Percentiles rank a stretch among this genome's conserved stretches.
phyloP scores from a whole-genome alignment of 768 basidiomycete genomes.

The Tricholoma furcatifolium region DNA sequence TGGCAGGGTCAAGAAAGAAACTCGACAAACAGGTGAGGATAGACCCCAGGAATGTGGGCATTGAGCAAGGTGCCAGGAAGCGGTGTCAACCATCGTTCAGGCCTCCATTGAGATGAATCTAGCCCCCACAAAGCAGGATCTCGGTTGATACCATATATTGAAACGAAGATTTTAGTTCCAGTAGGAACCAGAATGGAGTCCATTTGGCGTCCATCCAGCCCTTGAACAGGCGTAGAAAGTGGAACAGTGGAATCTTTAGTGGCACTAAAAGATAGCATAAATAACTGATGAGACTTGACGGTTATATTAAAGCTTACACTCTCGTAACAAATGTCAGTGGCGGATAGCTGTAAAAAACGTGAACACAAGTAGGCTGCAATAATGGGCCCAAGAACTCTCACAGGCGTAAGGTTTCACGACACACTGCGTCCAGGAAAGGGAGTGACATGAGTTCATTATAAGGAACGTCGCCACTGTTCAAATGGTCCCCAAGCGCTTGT shows the following conservation, averaged over 20 bases:
- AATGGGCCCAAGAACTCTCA: conserved; percentile 15
- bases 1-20: background rate
- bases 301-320: conserved; percentile 10
- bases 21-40: conserved; percentile 36
- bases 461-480: conserved; percentile 27
- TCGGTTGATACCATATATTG: conserved; percentile 36
- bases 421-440: conserved; percentile 36
- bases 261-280: conserved; percentile 22
- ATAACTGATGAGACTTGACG: background rate
- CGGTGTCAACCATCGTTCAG: conserved; percentile 45
- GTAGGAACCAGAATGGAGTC: conserved; percentile 36
- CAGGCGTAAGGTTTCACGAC: conserved; percentile 39
- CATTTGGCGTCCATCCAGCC: conserved; percentile 34
- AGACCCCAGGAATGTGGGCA: conserved; percentile 43
- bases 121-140: conserved; percentile 44
- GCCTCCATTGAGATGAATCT: conserved; percentile 50
- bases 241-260: conserved; percentile 39
- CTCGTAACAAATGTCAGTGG: conserved; percentile 15
- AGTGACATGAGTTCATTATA: conserved; percentile 37
- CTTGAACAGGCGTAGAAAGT: conserved; percentile 35
- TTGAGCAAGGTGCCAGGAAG: conserved; percentile 34
- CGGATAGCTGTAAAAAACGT: conserved; percentile 9
- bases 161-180: conserved; percentile 36
- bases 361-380: background rate
- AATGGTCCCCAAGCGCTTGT: conserved; percentile 18